These are phyloP conservation scores for Anastatica hierochuntica DNA, from an alignment of 345 rosid species.

Conservation along the genomic window DNA sequence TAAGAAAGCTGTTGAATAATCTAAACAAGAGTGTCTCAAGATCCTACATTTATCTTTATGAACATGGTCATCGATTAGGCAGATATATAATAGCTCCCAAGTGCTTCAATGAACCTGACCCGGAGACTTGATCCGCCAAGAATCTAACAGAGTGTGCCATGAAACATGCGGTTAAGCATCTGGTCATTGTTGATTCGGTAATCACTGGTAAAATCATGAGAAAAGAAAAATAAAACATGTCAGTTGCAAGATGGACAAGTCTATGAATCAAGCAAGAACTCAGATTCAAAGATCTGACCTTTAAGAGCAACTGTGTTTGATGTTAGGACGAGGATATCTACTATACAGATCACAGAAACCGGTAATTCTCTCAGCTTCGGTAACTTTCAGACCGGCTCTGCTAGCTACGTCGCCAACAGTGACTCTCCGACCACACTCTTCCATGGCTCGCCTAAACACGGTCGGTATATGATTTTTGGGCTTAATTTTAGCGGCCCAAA, in stretches of 20 bases:
- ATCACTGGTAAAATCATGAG: conserved; percentile 33
- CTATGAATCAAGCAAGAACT: background rate
- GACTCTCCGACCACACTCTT: too few species aligned
- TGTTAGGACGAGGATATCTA: conserved; percentile 65
- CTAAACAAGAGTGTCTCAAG: too few species aligned
- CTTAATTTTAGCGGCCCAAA: too few species aligned
- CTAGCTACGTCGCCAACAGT: too few species aligned
- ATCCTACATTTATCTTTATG: too few species aligned
- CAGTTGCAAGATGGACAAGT: background rate
- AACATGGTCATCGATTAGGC: too few species aligned
- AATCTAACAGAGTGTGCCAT: conserved; percentile 50
- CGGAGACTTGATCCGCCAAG: conserved; percentile 28
- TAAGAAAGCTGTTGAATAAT: too few species aligned
- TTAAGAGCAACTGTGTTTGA: conserved; percentile 61
- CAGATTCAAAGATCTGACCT: conserved; percentile 40
- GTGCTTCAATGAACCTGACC: conserved; percentile 24
- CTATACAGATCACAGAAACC: conserved; percentile 49
- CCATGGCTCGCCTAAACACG: too few species aligned
- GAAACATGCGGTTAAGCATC: conserved; percentile 51
- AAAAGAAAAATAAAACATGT: background rate
- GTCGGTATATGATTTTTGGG: too few species aligned
- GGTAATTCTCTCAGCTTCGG: conserved; percentile 93
- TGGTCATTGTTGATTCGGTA: conserved; percentile 38
- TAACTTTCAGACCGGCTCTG: too few species aligned
- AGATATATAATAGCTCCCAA: conserved; percentile 4